Conservation (phyloP, 2,329 filamentous ascomycete genomes). For the Aspergillus brasiliensis region DNA sequence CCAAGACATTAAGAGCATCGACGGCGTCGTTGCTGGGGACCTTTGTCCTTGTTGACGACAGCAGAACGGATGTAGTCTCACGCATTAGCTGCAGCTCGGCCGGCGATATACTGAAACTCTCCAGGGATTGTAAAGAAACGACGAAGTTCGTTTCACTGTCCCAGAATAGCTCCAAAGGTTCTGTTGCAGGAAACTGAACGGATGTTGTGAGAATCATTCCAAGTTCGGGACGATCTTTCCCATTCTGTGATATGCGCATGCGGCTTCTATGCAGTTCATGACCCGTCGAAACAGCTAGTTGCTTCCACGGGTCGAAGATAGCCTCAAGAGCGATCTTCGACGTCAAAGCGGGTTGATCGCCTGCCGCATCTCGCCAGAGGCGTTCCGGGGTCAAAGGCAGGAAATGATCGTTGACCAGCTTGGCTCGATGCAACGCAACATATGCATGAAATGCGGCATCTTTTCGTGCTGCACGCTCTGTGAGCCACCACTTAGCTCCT, state of each 20-base stretch:
- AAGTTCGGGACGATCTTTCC: constrained; percentile 3
- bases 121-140: background rate
- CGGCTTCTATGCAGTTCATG: background rate
- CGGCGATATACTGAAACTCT: background rate
- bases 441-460: constrained; percentile 8
- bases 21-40: background rate
- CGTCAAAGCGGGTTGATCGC: background rate
- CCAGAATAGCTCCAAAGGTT: constrained; percentile 3
- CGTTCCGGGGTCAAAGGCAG: background rate
- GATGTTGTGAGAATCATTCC: background rate
- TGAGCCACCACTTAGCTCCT: background rate
- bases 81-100: background rate
- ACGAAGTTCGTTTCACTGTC: background rate
- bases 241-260: background rate
- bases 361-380: background rate
- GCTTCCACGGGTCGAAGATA: background rate
- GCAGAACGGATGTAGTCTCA: background rate
- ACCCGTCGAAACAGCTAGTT: background rate
- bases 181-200: background rate
- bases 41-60: constrained; percentile 3
- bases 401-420: constrained; percentile 3
- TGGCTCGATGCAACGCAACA: background rate
- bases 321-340: background rate
- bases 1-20: background rate
- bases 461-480: background rate